A percentile compares a stretch with the other conserved stretches of the same genome.
phyloP scores from a whole-genome alignment of 2,329 filamentous ascomycete genomes.

The Colletotrichum phormii region DNA sequence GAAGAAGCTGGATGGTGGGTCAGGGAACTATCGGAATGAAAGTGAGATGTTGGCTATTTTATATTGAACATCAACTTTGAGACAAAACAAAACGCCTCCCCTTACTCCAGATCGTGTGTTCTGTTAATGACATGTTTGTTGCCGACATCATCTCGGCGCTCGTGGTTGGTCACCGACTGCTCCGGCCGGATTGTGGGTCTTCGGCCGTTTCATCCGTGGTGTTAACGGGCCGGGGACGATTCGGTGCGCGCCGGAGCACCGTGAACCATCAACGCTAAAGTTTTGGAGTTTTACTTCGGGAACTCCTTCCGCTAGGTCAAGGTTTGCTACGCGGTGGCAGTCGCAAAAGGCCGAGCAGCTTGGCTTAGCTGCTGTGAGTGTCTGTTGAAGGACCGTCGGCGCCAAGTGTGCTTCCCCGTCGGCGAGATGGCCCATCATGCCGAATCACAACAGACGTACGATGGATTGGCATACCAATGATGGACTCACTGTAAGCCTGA shows the following conservation, averaged over 20 bases:
- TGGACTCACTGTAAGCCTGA: too few relatives aligned
- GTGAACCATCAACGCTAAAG: not conserved
- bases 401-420: not conserved
- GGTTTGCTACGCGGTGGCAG: rapidly evolving
- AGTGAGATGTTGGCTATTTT: not conserved
- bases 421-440: not conserved
- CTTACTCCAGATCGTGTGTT: not conserved
- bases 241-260: not conserved
- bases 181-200: not conserved
- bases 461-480: too few relatives aligned
- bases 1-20: not conserved
- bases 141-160: not conserved
- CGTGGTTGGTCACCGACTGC: not conserved
- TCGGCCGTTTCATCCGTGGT: not conserved
- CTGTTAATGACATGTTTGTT: not conserved
- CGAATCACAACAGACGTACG: too few relatives aligned
- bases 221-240: not conserved
- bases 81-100: not conserved
- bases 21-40: not conserved
- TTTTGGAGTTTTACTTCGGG: not conserved
- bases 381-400: not conserved
- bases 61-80: not conserved
- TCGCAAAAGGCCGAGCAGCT: not conserved
- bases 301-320: not conserved
- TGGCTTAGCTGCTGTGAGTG: not conserved